These are phyloP conservation scores for Naganishia kalamii DNA, from an alignment of 768 basidiomycete genomes.

Conservation along the genomic window DNA sequence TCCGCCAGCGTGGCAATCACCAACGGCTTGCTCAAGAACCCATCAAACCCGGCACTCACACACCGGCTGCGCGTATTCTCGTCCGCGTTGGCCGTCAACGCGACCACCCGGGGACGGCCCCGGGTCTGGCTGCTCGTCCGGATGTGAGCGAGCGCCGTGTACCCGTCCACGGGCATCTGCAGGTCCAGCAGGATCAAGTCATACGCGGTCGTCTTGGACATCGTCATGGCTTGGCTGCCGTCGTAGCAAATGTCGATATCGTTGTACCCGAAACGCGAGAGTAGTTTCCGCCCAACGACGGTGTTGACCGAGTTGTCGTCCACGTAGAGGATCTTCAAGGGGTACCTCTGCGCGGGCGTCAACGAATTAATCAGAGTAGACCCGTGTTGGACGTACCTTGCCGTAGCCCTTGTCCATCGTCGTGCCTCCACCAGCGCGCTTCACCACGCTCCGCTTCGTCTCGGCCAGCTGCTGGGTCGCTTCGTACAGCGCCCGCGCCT, in stretches of 20 bases:
- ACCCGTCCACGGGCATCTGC: conserved; percentile 40
- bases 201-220: conserved; percentile 32
- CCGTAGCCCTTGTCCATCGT: conserved; percentile 23
- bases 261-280: conserved; percentile 38
- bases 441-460: conserved; percentile 2
- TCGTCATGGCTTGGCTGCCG: conserved; percentile 37
- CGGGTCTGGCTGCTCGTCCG: conserved; percentile 24
- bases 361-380: not conserved
- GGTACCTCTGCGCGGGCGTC: conserved; percentile 17
- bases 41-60: conserved; percentile 13
- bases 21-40: conserved; percentile 21
- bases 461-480: not conserved
- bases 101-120: conserved; percentile 29
- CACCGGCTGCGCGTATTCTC: conserved; percentile 23
- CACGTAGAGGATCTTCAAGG: conserved; percentile 35
- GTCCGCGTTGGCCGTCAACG: conserved; percentile 38
- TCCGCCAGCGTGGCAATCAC: conserved; percentile 9
- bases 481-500: conserved; percentile 32
- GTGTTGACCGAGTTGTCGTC: conserved; percentile 39
- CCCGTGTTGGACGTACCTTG: conserved; percentile 18
- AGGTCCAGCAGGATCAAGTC: conserved; percentile 43
- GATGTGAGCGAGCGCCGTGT: conserved; percentile 28
- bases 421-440: not conserved
- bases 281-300: conserved; percentile 32
- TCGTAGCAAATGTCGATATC: conserved; percentile 35